Evolutionary conservation across 805 yeast genomes (phyloP), one percentile per base, ranked within the genome.

Genomic region (Yarrowia hollandica): DNA sequence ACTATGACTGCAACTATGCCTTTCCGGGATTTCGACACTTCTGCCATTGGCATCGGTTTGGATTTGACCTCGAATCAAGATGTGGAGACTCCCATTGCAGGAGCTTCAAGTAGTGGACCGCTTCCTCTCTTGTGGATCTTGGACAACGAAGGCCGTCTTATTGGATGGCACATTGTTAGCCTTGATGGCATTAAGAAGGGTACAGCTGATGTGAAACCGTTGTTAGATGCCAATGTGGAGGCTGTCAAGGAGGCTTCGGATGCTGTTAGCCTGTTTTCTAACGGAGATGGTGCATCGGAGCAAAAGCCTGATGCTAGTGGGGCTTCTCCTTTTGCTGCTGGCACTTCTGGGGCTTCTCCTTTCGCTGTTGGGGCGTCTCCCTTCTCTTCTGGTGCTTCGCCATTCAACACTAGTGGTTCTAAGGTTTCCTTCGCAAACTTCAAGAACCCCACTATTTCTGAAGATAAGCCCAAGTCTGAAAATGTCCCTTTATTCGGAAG

Each of bases 1-100:
- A 75, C 84, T 4, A 82, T 82, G 65, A 77, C 87, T 52, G 96
- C 96, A 0, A 78, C 82, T 22, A 74, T 89, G 62, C 96, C 96
- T 1, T 74, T 88, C 64, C 82, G 81, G 66, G 84, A 82, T 8
- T 84, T 76, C 0, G 84, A 80, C 44, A 79, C 86, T 12, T 79
- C 86, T 7, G 83, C 92, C 0, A 73, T 87, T 19, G 96, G 96
- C 5, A 63, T 87, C 10, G 82, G 82, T 0, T 48, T 88, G 5
- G 96, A 89, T 67, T 65, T 83, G 12, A 73, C 78, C 10, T 73
- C 81, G 2, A 69, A 70, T 0, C 76, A 74, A 1, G 65, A 65
- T 1, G 80, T 84, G 1, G 58, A 68, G 1, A 78, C 79, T 12
- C 90, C 92, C 0, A 79, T 83, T 62, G 70, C 75, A 6, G 83